Conservation (phyloP, 2,329 filamentous ascomycete species). For the Nemania serpens region DNA sequence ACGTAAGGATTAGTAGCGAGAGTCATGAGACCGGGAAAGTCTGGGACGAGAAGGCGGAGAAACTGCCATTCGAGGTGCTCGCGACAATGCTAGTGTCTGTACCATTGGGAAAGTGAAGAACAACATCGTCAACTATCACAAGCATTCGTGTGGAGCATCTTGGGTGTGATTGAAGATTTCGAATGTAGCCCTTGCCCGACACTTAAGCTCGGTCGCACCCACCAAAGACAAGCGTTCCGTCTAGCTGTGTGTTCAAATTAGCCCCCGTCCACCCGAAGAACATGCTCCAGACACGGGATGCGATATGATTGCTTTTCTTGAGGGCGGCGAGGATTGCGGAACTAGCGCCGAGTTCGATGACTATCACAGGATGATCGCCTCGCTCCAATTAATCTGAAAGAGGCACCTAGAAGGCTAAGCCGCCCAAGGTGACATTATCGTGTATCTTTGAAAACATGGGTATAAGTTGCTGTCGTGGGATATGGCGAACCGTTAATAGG, state of each 20-base stretch:
- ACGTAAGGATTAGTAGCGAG: slow-evolving; percentile 28
- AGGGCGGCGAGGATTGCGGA: slow-evolving; percentile 39
- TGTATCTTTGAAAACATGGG: no score
- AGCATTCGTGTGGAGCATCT: slow-evolving; percentile 39
- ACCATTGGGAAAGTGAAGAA: slow-evolving; percentile 42
- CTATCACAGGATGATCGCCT: no score
- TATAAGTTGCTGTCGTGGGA: neutral
- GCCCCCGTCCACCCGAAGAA: slow-evolving; percentile 40
- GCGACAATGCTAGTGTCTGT: slow-evolving; percentile 40
- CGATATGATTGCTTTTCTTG: slow-evolving; percentile 34
- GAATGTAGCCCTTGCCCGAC: no score
- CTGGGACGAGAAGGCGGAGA: slow-evolving; percentile 31
- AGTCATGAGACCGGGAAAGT: slow-evolving; percentile 28
- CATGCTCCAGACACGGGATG: slow-evolving; percentile 39
- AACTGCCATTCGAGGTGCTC: neutral
- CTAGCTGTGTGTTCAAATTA: slow-evolving; percentile 24
- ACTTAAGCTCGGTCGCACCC: no score
- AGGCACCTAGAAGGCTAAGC: no score
- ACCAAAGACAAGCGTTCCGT: neutral
- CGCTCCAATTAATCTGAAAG: no score
- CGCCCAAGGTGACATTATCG: no score
- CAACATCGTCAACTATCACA: slow-evolving; percentile 38
- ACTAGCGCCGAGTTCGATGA: slow-evolving; percentile 30
- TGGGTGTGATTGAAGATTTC: slow-evolving; percentile 3
- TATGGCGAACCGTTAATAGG: slow-evolving; percentile 11